Base-by-base conservation (phyloP, 371 early-diverging fungal genomes). In the Actinomortierella ambigua region DNA sequence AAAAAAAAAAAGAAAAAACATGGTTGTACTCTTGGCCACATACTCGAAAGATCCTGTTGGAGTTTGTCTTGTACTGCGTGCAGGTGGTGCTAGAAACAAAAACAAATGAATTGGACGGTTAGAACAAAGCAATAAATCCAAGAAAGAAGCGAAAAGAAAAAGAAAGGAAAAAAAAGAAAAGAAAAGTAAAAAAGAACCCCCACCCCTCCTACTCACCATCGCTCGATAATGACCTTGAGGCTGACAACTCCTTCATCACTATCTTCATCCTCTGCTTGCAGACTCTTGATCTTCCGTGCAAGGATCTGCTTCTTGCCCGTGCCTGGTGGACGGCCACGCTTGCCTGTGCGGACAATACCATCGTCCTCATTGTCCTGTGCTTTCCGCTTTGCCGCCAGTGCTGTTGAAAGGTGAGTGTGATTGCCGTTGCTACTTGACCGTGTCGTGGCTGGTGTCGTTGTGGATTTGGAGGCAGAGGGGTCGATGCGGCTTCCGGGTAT, bases 181-280 rank as follows among this genome's bases (percentile, higher is more conserved):
- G 22, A 18, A 26, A 39, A 20, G 2, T 20, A 50, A 14, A 28
- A n/a, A 20, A 42, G 1, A 17, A 18, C 18, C 14, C 23, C 39
- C 3, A 34, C 23, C 40, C 47, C 14, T 39, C 41, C n/a, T 6
- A 13, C 62, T 48, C 52, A 68, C 69, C 70, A 69, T 53, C 70
- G 60, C 51, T 69, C 70, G 53, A 69, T 61, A 18, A 65, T 69
- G 34, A 69, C 8, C 46, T 61, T 65, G 51, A 69, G 22, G 11
- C 39, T 53, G 20, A 18, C 18, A n/a, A 42, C 55, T 2, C 39
- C 48, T 2, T 26, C 53, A 2, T 39, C 54, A 24, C 14, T 22
- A 20, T 43, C 29, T 11, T 53, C 53, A 18, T 34, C 29, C 22
- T 48, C 43, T 11, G 49, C 42, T 14, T 41, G 27, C 14, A 24